Percentiles rank a stretch among this genome's conserved stretches.
Evolutionary conservation across 2,329 filamentous ascomycete species (phyloP).

Genomic region (Pseudogymnoascus sp.): DNA sequence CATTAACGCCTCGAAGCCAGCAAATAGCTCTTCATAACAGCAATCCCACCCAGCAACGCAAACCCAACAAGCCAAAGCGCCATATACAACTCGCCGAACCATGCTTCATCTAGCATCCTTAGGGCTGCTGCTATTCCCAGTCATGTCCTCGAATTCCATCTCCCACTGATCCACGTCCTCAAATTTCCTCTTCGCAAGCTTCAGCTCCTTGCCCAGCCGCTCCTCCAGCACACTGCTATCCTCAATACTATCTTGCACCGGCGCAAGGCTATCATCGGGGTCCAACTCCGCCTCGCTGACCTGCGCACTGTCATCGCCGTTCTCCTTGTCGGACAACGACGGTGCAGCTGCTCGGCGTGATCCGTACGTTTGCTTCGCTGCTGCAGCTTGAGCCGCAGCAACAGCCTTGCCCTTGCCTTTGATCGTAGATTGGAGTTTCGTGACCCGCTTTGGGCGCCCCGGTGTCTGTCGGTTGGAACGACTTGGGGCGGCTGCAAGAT

Average conservation of each 20-base stretch:
- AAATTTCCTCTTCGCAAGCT: constrained; percentile 55
- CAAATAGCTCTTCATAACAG: not conserved
- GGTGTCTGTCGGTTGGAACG: constrained; percentile 26
- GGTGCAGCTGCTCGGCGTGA: constrained; percentile 21
- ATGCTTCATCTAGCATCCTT: constrained; percentile 39
- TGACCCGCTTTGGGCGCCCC: constrained; percentile 23
- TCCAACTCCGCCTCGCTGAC: constrained; percentile 29
- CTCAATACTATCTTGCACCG: constrained; percentile 37
- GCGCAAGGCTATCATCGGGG: constrained; percentile 36
- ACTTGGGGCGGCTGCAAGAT: constrained; percentile 35
- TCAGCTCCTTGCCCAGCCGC: constrained; percentile 41
- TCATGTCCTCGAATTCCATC: constrained; percentile 59
- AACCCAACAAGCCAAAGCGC: not conserved
- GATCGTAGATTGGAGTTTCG: constrained; percentile 20
- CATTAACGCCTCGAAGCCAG: not conserved
- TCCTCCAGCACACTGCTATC: constrained; percentile 33
- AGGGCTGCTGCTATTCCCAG: constrained; percentile 46
- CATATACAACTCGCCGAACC: not conserved
- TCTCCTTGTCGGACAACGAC: constrained; percentile 51
- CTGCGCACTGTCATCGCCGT: constrained; percentile 34
- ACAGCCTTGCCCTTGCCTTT: constrained; percentile 15
- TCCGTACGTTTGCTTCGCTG: constrained; percentile 42
- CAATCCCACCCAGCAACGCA: constrained; percentile 1
- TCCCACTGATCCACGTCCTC: constrained; percentile 64
- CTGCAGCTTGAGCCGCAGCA: constrained; percentile 13